These are phyloP conservation scores for Neocallimastix lanati DNA, from an alignment of 192 early-diverging fungal genomes.

Conservation along the genomic window DNA sequence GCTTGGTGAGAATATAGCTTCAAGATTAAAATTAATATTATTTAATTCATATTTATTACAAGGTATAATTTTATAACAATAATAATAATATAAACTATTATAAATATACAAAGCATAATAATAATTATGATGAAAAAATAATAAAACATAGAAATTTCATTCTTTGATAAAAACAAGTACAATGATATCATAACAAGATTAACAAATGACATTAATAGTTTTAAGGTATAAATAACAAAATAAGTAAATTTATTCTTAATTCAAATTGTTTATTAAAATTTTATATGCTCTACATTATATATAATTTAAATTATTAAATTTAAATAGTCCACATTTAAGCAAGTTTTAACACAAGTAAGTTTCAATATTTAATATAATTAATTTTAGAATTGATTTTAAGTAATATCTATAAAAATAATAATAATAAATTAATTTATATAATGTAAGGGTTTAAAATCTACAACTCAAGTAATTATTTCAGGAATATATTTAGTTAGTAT, in stretches of 20 bases:
- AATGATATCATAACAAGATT: not conserved
- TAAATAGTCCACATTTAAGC: not conserved
- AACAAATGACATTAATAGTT: not conserved
- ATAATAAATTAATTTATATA: too few relatives aligned
- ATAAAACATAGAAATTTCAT: not conserved
- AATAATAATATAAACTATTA: too few relatives aligned
- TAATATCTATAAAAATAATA: too few relatives aligned
- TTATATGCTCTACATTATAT: too few relatives aligned
- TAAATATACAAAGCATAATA: too few relatives aligned
- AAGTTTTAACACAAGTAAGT: not conserved
- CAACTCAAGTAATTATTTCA: not conserved
- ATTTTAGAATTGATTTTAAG: too few relatives aligned
- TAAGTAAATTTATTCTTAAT: not conserved
- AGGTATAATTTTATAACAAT: not conserved
- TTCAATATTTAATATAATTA: not conserved
- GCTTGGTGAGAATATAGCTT: not conserved
- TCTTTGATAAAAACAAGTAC: not conserved
- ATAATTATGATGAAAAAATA: not conserved
- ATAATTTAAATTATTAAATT: too few relatives aligned
- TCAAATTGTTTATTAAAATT: not conserved
- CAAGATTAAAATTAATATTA: not conserved
- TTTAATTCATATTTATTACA: not conserved
- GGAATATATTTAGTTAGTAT: not conserved
- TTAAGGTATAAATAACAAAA: not conserved
- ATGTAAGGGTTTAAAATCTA: not conserved